Evolutionary conservation across 1,139 yeast species (phyloP), one percentile per base, ranked within the genome.

Genomic region (Debaryomyces sp.): DNA sequence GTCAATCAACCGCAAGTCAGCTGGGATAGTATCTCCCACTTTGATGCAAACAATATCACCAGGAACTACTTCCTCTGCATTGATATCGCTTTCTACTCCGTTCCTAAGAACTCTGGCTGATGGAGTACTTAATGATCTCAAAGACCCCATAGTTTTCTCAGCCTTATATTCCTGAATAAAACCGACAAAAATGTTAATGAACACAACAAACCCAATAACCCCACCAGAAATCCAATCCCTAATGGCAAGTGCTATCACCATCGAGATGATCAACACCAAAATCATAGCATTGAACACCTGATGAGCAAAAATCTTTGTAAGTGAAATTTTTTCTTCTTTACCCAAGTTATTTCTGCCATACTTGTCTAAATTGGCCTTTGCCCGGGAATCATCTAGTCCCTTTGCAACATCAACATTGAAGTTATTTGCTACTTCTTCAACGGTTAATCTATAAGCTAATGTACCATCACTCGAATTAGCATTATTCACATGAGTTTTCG

Each of bases 161-260:
- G 95, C 95, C 53, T 82, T 81, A 55, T 75, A 73, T 62, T 86
- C 91, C 64, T 88, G 95, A 54, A 81, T 67, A 48, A 85, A 81
- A 1, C 95, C 96, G 43, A 88, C 87, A 24, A 70, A 68, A 43
- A 87, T 84, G 62, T 88, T 88, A 53, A 88, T 75, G 39, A 69
- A 68, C 30, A 87, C 84, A 29, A 88, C 94, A 46, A 82, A 85
- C 1, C 82, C 85, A 61, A 88, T 85, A 30, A 88, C 95, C 47
- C 95, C 95, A 47, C 92, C 95, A 4, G 91, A 84, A 51, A 87
- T 88, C 87, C 89, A 87, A 67, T 87, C 95, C 49, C 73, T 74
- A 55, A 88, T 85, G n/a, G 89, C 92, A 44, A 87, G 77, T 2
- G 94, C 86, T 46, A 88, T 86, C 36, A 84, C 70, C 90, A 86